Evolutionary conservation across 352 stramenopile genomes (phyloP).

Genomic region (Nothophytophthora sp.): DNA sequence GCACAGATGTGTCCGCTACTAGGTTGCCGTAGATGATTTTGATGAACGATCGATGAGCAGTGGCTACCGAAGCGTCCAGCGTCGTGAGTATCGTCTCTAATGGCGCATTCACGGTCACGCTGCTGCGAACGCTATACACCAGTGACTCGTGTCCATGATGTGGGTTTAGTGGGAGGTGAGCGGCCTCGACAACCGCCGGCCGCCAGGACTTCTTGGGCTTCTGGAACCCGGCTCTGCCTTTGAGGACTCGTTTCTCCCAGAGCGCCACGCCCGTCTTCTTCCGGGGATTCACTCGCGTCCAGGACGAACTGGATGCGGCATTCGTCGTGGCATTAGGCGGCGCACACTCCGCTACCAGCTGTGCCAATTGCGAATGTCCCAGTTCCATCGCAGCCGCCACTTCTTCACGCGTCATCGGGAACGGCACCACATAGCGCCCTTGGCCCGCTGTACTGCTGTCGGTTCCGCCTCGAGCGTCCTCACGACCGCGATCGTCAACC

Average conservation of each 20-base stretch:
- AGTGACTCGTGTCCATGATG: slow-evolving; percentile 3
- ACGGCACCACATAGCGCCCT: slow-evolving; percentile 51
- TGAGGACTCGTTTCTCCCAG: slow-evolving; percentile 52
- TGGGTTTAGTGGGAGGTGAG: neutral
- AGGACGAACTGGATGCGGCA: slow-evolving; percentile 3
- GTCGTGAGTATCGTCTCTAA: slow-evolving; percentile 58
- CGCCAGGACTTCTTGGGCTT: slow-evolving; percentile 20
- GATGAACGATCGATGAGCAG: slow-evolving; percentile 66
- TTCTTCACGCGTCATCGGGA: slow-evolving; percentile 51
- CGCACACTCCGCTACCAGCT: slow-evolving; percentile 39
- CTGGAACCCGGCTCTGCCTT: slow-evolving; percentile 11
- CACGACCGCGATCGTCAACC: slow-evolving; percentile 11
- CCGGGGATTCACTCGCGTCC: slow-evolving; percentile 29
- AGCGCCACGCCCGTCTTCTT: slow-evolving; percentile 48
- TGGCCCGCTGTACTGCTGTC: slow-evolving; percentile 21
- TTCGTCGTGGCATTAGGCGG: neutral
- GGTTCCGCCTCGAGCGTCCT: too few species aligned
- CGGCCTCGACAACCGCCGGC: too few species aligned
- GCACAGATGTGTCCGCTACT: slow-evolving; percentile 70
- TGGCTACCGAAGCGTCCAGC: slow-evolving; percentile 56
- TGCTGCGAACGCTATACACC: slow-evolving; percentile 62
- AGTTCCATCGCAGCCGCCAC: slow-evolving; percentile 27
- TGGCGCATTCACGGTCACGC: slow-evolving; percentile 50
- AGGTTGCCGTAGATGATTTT: slow-evolving; percentile 77
- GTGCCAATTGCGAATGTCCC: slow-evolving; percentile 21